Conservation (phyloP, 1,139 yeast species). For the Pneumocystis canis region DNA sequence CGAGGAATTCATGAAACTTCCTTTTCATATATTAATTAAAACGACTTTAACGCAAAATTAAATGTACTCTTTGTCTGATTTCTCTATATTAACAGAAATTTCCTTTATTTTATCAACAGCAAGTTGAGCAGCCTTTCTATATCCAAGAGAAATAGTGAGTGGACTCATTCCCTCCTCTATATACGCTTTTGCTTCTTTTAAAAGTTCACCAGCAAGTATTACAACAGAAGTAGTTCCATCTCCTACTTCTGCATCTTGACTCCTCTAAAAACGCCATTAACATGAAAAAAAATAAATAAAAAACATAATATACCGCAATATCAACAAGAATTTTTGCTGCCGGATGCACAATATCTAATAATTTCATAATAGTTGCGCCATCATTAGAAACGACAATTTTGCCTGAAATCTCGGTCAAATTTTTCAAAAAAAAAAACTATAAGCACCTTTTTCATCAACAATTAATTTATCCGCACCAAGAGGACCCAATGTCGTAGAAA, state of each 20-base stretch:
- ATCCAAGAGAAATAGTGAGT: conserved; percentile 76
- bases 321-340: conserved; percentile 94
- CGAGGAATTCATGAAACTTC: conserved; percentile 60
- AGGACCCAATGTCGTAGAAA: conserved; percentile 91
- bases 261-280: conserved; percentile 28
- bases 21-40: conserved; percentile 1
- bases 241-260: conserved; percentile 98
- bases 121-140: conserved; percentile 62
- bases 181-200: conserved; percentile 77
- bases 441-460: conserved; percentile 10
- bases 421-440: conserved; percentile 40
- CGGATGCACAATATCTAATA: conserved; percentile 92
- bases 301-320: conserved; percentile 34
- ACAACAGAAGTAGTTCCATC: conserved; percentile 98
- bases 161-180: conserved; percentile 94
- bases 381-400: conserved; percentile 92
- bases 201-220: conserved; percentile 80
- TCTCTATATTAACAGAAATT: conserved; percentile 54
- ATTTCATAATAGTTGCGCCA: conserved; percentile 81
- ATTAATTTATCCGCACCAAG: conserved; percentile 66
- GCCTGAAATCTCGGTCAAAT: conserved; percentile 36
- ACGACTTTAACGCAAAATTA: background rate
- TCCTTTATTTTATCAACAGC: conserved; percentile 64
- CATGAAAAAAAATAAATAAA: background rate
- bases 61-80: conserved; percentile 21